These are phyloP conservation scores for Lasiodiplodia citricola DNA, from an alignment of 2,329 filamentous ascomycete genomes.

Conservation along the genomic window DNA sequence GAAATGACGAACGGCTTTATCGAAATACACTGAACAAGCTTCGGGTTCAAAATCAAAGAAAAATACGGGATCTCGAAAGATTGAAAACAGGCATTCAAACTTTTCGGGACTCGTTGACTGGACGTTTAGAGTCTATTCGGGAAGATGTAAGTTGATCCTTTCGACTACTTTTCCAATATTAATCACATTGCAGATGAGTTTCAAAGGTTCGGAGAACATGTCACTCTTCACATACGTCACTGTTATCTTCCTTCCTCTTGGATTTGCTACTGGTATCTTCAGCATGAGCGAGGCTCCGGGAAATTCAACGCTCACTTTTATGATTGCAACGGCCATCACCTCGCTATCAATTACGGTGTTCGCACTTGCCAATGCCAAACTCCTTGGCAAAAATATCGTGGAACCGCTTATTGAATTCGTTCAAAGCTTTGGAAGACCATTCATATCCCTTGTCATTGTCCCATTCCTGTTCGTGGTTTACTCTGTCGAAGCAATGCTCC, in stretches of 20 bases:
- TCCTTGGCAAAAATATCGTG: too few species aligned
- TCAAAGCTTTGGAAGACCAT: too few species aligned
- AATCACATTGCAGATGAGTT: conserved; percentile 16
- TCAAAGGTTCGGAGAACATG: conserved; percentile 36
- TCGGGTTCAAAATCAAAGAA: conserved; percentile 15
- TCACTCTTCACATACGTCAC: conserved; percentile 44
- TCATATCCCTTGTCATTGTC: too few species aligned
- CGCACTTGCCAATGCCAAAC: not conserved
- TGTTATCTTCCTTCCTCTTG: conserved; percentile 41
- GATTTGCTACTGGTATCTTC: conserved; percentile 40
- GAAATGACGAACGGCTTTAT: conserved; percentile 40
- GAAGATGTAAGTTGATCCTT: conserved; percentile 16
- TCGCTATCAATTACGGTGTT: not conserved
- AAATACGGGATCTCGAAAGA: not conserved
- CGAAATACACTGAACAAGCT: conserved; percentile 31
- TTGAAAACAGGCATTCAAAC: conserved; percentile 27
- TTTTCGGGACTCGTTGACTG: conserved; percentile 29
- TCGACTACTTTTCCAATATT: rapidly evolving
- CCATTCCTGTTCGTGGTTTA: too few species aligned
- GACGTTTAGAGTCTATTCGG: conserved; percentile 31
- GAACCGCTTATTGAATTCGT: not conserved
- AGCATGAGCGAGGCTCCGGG: conserved; percentile 38
- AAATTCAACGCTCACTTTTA: not conserved
- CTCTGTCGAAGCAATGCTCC: too few species aligned
- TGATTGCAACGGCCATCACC: not conserved